Evolutionary conservation across 2,329 filamentous ascomycete genomes (phyloP).

Genomic region (Juglanconis sp.): DNA sequence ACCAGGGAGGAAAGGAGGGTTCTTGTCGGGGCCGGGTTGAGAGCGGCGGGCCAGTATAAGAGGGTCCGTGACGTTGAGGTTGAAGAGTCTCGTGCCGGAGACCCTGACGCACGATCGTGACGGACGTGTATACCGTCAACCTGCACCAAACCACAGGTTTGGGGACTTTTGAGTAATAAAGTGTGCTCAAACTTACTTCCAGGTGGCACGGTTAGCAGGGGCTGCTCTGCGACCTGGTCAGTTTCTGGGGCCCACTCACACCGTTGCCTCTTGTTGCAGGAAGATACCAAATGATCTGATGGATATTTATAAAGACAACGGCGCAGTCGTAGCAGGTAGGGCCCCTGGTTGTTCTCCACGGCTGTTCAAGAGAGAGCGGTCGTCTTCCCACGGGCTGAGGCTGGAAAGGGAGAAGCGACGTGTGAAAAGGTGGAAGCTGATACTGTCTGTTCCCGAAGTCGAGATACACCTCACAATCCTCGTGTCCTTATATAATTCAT

Average conservation of each 20-base stretch:
- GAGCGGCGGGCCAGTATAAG: too few species aligned
- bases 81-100: not conserved
- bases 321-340: not conserved
- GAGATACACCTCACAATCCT: too few species aligned
- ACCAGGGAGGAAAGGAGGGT: not conserved
- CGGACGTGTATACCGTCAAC: conserved; percentile 14
- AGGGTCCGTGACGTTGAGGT: too few species aligned
- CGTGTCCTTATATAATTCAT: too few species aligned
- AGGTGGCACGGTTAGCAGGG: not conserved
- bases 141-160: too few species aligned
- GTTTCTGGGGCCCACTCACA: not conserved
- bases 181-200: not conserved
- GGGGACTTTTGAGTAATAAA: not conserved
- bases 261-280: not conserved
- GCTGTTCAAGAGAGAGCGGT: too few species aligned
- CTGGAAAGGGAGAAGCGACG: too few species aligned
- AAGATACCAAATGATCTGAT: not conserved
- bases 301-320: not conserved
- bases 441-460: too few species aligned
- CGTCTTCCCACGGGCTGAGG: too few species aligned
- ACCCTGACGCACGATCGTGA: not conserved
- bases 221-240: not conserved
- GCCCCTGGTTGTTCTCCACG: too few species aligned
- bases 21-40: not conserved
- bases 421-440: too few species aligned